Percentiles rank a stretch among this genome's conserved stretches.
phyloP scores from a whole-genome alignment of 1,284 basidiomycete genomes.

The Ganoderma lucidum region DNA sequence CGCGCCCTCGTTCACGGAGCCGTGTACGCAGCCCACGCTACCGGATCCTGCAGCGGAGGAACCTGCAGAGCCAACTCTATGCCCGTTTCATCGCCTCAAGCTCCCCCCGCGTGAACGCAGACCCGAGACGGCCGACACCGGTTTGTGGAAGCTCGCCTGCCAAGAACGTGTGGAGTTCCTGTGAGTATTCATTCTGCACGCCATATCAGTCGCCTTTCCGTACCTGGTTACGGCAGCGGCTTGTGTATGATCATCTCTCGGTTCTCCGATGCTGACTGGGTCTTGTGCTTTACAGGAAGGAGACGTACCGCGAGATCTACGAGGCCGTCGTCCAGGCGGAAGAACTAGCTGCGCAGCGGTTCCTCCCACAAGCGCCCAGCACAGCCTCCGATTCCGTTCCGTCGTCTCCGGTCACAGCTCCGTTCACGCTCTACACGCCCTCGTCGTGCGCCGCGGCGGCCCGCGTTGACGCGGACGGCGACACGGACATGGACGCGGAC shows the following conservation, averaged over 20 bases:
- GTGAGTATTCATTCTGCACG: constrained; percentile 13
- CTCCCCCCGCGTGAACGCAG: constrained; percentile 12
- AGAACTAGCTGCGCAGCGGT: constrained; percentile 1
- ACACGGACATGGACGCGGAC: constrained; percentile 21
- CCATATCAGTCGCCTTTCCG: background rate
- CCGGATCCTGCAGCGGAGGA: constrained; percentile 1
- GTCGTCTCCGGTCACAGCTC: background rate
- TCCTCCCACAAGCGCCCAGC: constrained; percentile 11
- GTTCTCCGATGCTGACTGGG: constrained; percentile 3
- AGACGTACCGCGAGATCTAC: constrained; percentile 21
- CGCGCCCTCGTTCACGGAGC: background rate
- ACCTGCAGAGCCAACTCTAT: constrained; percentile 12
- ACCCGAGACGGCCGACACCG: constrained; percentile 20
- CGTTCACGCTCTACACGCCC: constrained; percentile 31
- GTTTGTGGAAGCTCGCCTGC: constrained; percentile 30
- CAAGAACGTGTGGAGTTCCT: constrained; percentile 31
- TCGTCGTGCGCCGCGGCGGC: constrained; percentile 14
- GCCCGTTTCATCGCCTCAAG: constrained; percentile 12
- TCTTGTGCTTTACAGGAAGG: constrained; percentile 14
- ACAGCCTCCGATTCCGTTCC: constrained; percentile 1
- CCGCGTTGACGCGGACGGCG: constrained; percentile 18
- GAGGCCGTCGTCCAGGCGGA: constrained; percentile 30
- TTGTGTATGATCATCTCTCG: background rate
- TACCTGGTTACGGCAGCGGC: constrained; percentile 5
- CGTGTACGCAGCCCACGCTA: background rate